Percentiles rank a stretch among this genome's conserved stretches.
Evolutionary conservation across 495 filamentous ascomycete species (phyloP).

Genomic region (Aspergillus ostianus): DNA sequence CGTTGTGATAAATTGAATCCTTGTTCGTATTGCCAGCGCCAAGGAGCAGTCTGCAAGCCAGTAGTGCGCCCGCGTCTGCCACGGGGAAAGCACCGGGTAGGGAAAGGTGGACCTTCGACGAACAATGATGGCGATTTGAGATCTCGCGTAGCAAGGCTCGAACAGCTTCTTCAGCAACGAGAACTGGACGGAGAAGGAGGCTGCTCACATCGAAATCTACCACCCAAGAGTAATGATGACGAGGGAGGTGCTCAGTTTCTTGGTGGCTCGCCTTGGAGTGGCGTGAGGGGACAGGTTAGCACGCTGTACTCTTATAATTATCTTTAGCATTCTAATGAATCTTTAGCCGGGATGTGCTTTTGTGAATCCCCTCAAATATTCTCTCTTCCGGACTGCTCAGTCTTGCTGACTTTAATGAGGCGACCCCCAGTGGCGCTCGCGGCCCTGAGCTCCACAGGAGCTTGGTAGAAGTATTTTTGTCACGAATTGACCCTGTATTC

Average conservation of each 20-base stretch:
- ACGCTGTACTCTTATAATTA: not conserved
- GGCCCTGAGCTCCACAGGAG: conserved; percentile 1
- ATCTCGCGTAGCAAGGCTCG: conserved; percentile 9
- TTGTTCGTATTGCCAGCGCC: conserved; percentile 65
- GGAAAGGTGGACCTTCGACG: conserved; percentile 15
- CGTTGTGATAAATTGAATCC: conserved; percentile 71
- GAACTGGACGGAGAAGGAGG: not conserved
- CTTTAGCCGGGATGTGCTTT: not conserved
- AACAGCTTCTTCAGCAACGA: not conserved
- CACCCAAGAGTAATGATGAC: too few species aligned
- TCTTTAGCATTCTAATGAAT: not conserved
- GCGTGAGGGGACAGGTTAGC: not conserved
- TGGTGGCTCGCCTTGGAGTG: not conserved
- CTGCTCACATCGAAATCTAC: not conserved
- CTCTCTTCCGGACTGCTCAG: not conserved
- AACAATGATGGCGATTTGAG: conserved; percentile 9
- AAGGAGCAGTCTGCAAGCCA: conserved; percentile 56
- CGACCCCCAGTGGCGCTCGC: not conserved
- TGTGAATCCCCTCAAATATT: not conserved
- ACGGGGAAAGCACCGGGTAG: conserved; percentile 43
- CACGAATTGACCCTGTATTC: conserved; percentile 40
- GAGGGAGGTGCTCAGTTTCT: too few species aligned
- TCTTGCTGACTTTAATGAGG: not conserved
- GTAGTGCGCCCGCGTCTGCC: conserved; percentile 35
- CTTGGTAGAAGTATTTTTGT: conserved; percentile 26